Evolutionary conservation across 169 alveolate species (phyloP).

Genomic region (Plasmodium reichenowi): DNA sequence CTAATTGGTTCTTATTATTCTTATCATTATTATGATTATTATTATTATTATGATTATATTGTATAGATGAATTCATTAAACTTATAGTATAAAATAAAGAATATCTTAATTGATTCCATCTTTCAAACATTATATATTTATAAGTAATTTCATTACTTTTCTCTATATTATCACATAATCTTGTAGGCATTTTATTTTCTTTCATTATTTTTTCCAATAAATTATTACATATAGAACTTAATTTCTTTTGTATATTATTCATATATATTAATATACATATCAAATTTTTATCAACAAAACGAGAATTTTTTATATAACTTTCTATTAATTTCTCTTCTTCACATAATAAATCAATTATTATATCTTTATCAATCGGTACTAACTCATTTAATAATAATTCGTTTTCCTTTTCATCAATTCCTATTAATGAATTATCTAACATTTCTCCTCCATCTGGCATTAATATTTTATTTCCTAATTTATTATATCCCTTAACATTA

Average conservation of each 20-base stretch:
- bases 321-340: conserved; percentile 69
- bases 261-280: conserved; percentile 24
- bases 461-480: conserved; percentile 19
- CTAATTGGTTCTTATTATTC: neutral
- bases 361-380: conserved; percentile 70
- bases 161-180: conserved; percentile 36
- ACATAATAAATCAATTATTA: conserved; percentile 56
- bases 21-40: neutral
- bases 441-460: neutral
- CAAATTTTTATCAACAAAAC: conserved; percentile 61
- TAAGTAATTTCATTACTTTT: conserved; percentile 48
- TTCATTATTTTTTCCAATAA: conserved; percentile 35
- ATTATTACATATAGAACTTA: conserved; percentile 39
- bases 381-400: conserved; percentile 20
- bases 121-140: conserved; percentile 60
- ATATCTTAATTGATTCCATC: conserved; percentile 65
- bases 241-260: conserved; percentile 58
- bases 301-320: conserved; percentile 40
- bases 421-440: too few species aligned
- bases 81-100: conserved; percentile 35
- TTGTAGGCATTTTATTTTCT: conserved; percentile 43
- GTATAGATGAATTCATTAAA: neutral
- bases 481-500: neutral
- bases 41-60: neutral
- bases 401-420: conserved; percentile 23